Percentiles rank a stretch among this genome's conserved stretches.
Conservation (phyloP, 176 grass and related monocot genomes). For the Bromus sterilis region DNA sequence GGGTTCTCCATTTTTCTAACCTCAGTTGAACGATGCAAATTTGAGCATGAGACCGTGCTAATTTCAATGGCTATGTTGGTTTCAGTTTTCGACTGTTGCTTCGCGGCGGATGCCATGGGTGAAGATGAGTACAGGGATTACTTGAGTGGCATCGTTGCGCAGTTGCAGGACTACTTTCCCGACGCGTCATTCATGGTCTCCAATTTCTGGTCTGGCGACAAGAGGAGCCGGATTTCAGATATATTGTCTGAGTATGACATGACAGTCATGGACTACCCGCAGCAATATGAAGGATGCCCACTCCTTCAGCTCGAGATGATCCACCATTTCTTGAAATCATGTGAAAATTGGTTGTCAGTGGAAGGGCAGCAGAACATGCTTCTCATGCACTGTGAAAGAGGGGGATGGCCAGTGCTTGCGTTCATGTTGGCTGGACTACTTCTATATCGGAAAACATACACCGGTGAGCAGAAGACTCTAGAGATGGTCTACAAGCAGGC, state of each 20-base stretch:
- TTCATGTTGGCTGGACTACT: constrained; percentile 94
- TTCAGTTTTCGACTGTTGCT: constrained; percentile 97
- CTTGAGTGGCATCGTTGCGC: constrained; percentile 67
- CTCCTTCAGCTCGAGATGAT: constrained; percentile 92
- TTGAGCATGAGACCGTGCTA: not conserved
- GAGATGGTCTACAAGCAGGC: constrained; percentile 99
- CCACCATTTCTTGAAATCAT: constrained; percentile 94
- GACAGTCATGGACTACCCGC: constrained; percentile 93
- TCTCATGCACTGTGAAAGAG: constrained; percentile 89
- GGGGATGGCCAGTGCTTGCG: constrained; percentile 87
- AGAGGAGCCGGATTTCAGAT: constrained; percentile 76
- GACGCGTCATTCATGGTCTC: constrained; percentile 93
- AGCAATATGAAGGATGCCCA: constrained; percentile 90
- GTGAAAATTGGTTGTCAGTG: constrained; percentile 91
- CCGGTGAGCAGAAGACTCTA: constrained; percentile 80
- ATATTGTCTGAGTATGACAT: constrained; percentile 92
- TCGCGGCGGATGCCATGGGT: constrained; percentile 55
- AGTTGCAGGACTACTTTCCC: constrained; percentile 77
- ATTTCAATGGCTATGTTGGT: constrained; percentile 12
- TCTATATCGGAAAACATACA: constrained; percentile 75
- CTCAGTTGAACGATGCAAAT: not conserved
- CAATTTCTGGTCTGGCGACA: constrained; percentile 81
- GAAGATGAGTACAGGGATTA: constrained; percentile 78
- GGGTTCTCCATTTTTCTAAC: not conserved
- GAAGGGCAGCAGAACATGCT: constrained; percentile 95